Evolutionary conservation across 1,139 yeast species (phyloP), one percentile per base, ranked within the genome.

Genomic region (Kodamaea derodonti): DNA sequence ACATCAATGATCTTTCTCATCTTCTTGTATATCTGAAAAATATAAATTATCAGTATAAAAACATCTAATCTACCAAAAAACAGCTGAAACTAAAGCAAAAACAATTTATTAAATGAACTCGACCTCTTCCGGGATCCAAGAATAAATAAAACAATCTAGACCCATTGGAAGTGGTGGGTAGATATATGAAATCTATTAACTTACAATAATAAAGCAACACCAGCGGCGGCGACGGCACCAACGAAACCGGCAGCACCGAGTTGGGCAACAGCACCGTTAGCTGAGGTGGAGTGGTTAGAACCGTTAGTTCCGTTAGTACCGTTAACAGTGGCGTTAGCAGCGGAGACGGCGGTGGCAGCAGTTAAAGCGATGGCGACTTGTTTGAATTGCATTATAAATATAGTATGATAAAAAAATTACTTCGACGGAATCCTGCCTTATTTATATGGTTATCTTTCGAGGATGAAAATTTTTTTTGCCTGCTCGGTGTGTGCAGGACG

Each of bases 151-250:
- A 24, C 12, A 14, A 13, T n/a, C 28, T 25, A 25, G 12, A 14
- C 28, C 28, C 28, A 25, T 12, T 25, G 28, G 28, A 25, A 25
- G 28, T 17, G 28, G 15, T 25, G 28, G 28, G 28, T 14, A 25
- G 28, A 25, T 25, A 24, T 25, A 14, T 25, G 11, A 13, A n/a
- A 14, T 25, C 17, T n/a, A 28, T 38, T 40, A 41, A 46, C 59
- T 62, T 64, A 65, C 51, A 65, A 60, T 49, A 65, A 62, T 51
- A 64, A 59, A 55, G 71, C 69, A 54, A 65, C 65, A 58, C 68
- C 71, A 48, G 69, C 71, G 37, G 70, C 71, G 35, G 69, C 67
- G 43, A 65, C 67, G 42, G 66, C 69, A 39, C 70, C 71, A 36
- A 67, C 67, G 42, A 65, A 68, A 43, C 65, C 69, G 46, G 67